phyloP scores from a whole-genome alignment of 2,329 filamentous ascomycete genomes.

The Byssochlamys sp. region DNA sequence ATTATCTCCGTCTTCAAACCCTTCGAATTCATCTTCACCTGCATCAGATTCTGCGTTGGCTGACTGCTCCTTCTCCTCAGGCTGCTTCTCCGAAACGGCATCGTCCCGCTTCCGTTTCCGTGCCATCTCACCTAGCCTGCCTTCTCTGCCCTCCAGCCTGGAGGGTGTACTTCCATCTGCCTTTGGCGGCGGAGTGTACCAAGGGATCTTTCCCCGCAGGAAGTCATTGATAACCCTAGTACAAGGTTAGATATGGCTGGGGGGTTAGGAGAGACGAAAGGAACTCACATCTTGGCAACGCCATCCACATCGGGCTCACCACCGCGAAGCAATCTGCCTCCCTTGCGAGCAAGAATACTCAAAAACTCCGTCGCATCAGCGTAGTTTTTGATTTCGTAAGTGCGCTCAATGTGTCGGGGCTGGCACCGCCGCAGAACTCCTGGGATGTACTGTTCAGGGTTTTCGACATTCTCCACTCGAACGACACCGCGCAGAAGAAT shows the following conservation, averaged over 20 bases:
- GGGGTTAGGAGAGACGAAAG: not conserved
- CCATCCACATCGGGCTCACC: slow-evolving; percentile 93
- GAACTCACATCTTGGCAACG: slow-evolving; percentile 67
- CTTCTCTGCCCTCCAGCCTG: slow-evolving; percentile 60
- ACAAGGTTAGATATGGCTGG: not conserved
- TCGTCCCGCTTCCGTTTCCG: slow-evolving; percentile 66
- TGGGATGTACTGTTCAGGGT: slow-evolving; percentile 90
- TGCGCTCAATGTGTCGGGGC: slow-evolving; percentile 78
- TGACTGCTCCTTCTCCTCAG: slow-evolving; percentile 20
- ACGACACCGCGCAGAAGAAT: slow-evolving; percentile 85
- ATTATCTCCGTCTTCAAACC: slow-evolving; percentile 34
- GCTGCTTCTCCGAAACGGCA: slow-evolving; percentile 22
- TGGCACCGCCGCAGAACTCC: slow-evolving; percentile 73
- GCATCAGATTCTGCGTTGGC: slow-evolving; percentile 25
- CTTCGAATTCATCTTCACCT: slow-evolving; percentile 32
- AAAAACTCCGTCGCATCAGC: slow-evolving; percentile 70
- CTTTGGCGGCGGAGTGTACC: slow-evolving; percentile 76
- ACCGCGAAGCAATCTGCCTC: slow-evolving; percentile 73
- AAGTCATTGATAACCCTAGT: slow-evolving; percentile 81
- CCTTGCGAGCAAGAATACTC: slow-evolving; percentile 76
- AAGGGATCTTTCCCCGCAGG: slow-evolving; percentile 85
- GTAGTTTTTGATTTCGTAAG: slow-evolving; percentile 79
- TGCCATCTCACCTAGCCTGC: slow-evolving; percentile 72
- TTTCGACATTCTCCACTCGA: slow-evolving; percentile 87
- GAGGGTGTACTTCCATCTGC: slow-evolving; percentile 41